These are phyloP conservation scores for Martensiomyces pterosporus DNA, from an alignment of 192 early-diverging fungal genomes.

Conservation along the genomic window DNA sequence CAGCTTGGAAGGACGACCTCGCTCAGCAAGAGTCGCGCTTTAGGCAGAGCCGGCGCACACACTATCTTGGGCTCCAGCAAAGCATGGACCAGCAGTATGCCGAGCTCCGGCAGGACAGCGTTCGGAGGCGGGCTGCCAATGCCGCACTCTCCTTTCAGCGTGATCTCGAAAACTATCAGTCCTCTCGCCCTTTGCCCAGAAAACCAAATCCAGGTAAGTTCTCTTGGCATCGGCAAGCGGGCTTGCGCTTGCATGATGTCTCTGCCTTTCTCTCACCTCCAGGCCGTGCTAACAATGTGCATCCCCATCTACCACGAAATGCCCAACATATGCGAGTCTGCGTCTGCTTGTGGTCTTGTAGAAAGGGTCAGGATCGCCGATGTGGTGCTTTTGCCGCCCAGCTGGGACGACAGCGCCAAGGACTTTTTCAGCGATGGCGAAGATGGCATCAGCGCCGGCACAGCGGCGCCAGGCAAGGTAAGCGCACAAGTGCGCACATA, in stretches of 20 bases:
- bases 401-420: constrained; percentile 8
- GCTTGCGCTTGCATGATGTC: no score
- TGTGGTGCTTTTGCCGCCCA: constrained; percentile 15
- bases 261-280: no score
- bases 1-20: constrained; percentile 17
- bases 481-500: no score
- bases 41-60: constrained; percentile 21
- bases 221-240: no score
- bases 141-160: constrained; percentile 42
- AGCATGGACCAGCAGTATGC: constrained; percentile 44
- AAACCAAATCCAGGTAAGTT: no score
- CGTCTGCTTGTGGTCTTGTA: no score
- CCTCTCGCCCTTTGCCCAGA: neutral
- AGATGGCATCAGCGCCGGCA: neutral
- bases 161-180: constrained; percentile 34
- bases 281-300: no score
- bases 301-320: no score
- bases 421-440: constrained; percentile 26
- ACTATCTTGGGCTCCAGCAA: constrained; percentile 40
- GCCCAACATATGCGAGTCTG: no score
- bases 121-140: constrained; percentile 21
- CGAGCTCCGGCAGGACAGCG: constrained; percentile 23
- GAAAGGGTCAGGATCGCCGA: constrained; percentile 15
- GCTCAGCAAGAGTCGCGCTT: constrained; percentile 20
- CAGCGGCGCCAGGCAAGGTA: neutral